Conservation (phyloP, 2,329 filamentous ascomycete species). For the Coniosporium tulheliwenetii region DNA sequence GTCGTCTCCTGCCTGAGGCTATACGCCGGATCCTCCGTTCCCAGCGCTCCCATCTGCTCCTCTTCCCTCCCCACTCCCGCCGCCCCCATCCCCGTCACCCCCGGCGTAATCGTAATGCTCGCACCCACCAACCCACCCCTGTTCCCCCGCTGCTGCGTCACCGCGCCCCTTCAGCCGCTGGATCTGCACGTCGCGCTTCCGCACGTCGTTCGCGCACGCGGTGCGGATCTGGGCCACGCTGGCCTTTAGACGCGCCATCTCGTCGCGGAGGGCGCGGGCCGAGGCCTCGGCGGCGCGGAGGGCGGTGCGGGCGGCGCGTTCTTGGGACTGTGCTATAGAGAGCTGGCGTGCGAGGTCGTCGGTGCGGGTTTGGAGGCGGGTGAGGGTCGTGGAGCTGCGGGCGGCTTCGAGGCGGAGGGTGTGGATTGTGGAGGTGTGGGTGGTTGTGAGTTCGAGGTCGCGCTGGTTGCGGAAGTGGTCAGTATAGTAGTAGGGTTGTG, state of each 20-base stretch:
- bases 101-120: conserved; percentile 30
- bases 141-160: conserved; percentile 41
- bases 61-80: conserved; percentile 41
- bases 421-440: conserved; percentile 21
- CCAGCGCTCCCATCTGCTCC: conserved; percentile 20
- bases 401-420: conserved; percentile 59
- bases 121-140: conserved; percentile 28
- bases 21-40: conserved; percentile 42
- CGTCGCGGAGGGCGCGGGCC: conserved; percentile 66
- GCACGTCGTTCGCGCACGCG: conserved; percentile 78
- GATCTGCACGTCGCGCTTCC: conserved; percentile 79
- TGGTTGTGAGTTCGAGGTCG: conserved; percentile 51
- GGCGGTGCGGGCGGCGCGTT: conserved; percentile 52
- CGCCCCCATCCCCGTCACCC: conserved; percentile 6
- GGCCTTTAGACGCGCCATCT: conserved; percentile 63
- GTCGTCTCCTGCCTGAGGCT: conserved; percentile 77
- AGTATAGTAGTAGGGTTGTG: no score
- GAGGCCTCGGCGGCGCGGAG: conserved; percentile 59
- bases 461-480: conserved; percentile 54
- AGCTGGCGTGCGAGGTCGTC: conserved; percentile 41
- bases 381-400: conserved; percentile 41
- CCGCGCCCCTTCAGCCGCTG: conserved; percentile 73
- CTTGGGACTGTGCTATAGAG: conserved; percentile 49
- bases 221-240: conserved; percentile 70
- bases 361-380: conserved; percentile 35